A percentile compares a stretch with the other conserved stretches of the same genome.
phyloP scores from a whole-genome alignment of 345 rosid species.

The Heritiera littoralis region DNA sequence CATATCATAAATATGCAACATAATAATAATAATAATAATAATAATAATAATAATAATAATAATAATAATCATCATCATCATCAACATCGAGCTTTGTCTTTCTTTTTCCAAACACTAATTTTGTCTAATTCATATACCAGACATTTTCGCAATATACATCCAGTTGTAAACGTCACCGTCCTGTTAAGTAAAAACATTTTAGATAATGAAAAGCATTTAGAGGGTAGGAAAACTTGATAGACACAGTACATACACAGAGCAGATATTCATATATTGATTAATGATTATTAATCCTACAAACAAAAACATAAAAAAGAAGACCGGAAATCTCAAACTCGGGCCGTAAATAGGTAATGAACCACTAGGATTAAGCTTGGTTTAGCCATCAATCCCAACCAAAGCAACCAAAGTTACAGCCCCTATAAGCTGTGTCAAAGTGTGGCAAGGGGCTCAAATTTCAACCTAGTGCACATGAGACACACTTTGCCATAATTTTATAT shows the following conservation, averaged over 20 bases:
- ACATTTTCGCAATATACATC: neutral
- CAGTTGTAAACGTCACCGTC: neutral
- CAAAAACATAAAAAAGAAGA: neutral
- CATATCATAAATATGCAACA: neutral
- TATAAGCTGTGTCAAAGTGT: neutral
- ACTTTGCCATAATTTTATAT: neutral
- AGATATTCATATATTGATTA: neutral
- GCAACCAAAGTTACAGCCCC: neutral
- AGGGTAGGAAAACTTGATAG: neutral
- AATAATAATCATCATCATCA: too few relatives aligned
- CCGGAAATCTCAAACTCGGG: neutral
- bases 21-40: too few relatives aligned
- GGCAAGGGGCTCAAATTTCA: neutral
- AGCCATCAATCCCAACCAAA: constrained; percentile 3
- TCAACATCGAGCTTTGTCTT: neutral
- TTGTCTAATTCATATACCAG: neutral
- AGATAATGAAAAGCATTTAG: neutral
- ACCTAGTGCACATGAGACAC: neutral
- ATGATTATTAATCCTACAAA: neutral
- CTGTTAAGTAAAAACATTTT: neutral
- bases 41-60: too few relatives aligned
- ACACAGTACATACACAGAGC: neutral
- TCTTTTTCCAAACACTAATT: neutral
- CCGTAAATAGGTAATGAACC: neutral
- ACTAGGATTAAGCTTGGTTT: neutral